A percentile compares a stretch with the other conserved stretches of the same genome.
phyloP scores from a whole-genome alignment of 805 yeast genomes.

The Saccharomycopsis sp. region DNA sequence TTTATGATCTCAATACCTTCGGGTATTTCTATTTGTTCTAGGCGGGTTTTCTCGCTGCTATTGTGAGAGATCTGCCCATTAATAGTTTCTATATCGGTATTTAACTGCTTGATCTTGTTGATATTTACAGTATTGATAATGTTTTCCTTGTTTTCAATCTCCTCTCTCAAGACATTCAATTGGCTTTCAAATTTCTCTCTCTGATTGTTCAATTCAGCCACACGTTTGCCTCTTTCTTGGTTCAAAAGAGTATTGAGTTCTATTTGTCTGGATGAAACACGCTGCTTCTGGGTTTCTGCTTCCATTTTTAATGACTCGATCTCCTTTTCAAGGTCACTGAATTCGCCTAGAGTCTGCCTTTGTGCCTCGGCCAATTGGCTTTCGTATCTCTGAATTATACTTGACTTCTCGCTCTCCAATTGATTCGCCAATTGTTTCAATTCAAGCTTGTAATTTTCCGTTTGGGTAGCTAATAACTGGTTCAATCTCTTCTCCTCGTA shows the following conservation, averaged over 20 bases:
- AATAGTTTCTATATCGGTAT: not conserved
- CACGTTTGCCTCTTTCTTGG: not conserved
- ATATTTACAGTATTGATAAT: not conserved
- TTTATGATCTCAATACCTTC: not conserved
- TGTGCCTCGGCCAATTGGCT: not conserved
- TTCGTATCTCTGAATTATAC: not conserved
- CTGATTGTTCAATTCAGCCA: not conserved
- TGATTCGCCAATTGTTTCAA: not conserved
- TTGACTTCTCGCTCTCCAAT: not conserved
- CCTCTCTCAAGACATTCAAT: not conserved
- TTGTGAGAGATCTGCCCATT: not conserved
- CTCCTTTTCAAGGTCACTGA: not conserved
- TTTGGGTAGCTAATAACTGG: not conserved
- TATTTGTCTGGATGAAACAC: not conserved
- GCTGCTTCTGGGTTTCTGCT: not conserved
- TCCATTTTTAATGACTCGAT: not conserved
- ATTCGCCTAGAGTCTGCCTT: not conserved
- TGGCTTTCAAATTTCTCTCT: not conserved
- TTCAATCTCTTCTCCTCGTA: not conserved
- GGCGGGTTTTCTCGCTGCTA: not conserved
- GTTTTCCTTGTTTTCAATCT: not conserved
- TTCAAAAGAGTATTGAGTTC: not conserved
- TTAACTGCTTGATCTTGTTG: not conserved
- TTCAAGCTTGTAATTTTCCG: slow-evolving; percentile 3
- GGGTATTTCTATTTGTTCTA: slow-evolving; percentile 3